Percentiles rank a stretch among this genome's conserved stretches.
Conservation (phyloP, 73 alveolate species). For the Uronychia binucleata region DNA sequence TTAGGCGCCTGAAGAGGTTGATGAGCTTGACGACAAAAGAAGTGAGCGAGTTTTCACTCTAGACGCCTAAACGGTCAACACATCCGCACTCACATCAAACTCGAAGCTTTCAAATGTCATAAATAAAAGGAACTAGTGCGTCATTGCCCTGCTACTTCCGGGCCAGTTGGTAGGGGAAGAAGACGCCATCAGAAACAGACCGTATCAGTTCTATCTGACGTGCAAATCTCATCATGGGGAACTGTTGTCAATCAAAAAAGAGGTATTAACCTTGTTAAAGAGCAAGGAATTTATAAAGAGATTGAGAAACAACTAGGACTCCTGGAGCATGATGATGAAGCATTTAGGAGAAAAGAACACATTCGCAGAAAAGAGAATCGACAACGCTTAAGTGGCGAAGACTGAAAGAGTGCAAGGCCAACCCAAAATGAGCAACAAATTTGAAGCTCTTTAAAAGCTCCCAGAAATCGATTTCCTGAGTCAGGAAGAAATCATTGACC, state of each 20-base stretch:
- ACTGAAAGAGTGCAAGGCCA: not conserved
- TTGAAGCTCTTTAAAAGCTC: not conserved
- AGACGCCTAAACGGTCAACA: not conserved
- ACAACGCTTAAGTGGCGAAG: not conserved
- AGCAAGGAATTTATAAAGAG: not conserved
- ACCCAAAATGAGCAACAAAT: not conserved
- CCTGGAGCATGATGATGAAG: not conserved
- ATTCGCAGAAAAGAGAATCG: not conserved
- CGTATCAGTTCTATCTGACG: not conserved
- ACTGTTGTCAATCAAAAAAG: not conserved
- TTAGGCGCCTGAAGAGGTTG: not conserved
- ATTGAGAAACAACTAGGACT: not conserved
- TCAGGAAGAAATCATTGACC: not conserved
- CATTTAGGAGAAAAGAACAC: not conserved
- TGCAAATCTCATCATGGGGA: conserved; percentile 9
- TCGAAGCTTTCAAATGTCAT: not conserved
- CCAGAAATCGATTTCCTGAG: not conserved
- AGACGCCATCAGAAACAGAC: not conserved
- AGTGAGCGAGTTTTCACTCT: too few species aligned
- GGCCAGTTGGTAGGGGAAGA: not conserved
- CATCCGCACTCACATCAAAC: not conserved
- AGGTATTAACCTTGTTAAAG: not conserved
- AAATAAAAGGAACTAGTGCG: not conserved
- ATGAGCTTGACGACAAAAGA: not conserved
- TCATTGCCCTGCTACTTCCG: not conserved